A percentile compares a stretch with the other conserved stretches of the same genome.
Evolutionary conservation across 2,329 filamentous ascomycete genomes (phyloP).

Genomic region (Xylariaceae sp.): DNA sequence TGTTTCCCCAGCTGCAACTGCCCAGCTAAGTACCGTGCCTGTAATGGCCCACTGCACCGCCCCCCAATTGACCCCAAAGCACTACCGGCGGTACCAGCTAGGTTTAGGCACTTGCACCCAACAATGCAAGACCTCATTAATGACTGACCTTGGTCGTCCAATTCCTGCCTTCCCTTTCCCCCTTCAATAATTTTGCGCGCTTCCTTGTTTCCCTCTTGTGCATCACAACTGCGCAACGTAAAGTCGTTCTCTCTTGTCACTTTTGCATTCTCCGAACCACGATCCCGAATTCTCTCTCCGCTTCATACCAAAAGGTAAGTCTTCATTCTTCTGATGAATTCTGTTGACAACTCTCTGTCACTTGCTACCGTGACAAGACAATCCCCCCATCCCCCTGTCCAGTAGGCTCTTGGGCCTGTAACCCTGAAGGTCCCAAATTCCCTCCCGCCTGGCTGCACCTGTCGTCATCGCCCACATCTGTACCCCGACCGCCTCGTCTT

Average conservation of each 20-base stretch:
- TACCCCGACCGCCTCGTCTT: conserved; percentile 24
- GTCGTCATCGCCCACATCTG: conserved; percentile 30
- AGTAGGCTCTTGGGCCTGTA: conserved; percentile 25
- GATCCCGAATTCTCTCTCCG: background rate
- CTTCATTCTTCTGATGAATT: background rate
- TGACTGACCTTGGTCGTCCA: conserved; percentile 11
- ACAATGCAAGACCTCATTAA: conserved; percentile 20
- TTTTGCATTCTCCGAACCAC: conserved; percentile 12
- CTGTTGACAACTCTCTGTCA: background rate
- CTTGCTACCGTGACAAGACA: conserved; percentile 2
- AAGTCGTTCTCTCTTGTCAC: conserved; percentile 20
- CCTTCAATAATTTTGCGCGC: conserved; percentile 19
- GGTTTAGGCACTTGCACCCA: conserved; percentile 17
- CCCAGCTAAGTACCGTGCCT: no score
- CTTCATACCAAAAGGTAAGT: conserved; percentile 10
- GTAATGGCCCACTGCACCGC: conserved; percentile 3
- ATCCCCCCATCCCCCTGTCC: conserved; percentile 16
- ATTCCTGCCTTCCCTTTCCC: conserved; percentile 15
- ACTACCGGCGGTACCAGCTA: conserved; percentile 4
- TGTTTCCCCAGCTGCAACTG: conserved; percentile 2
- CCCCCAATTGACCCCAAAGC: conserved; percentile 3
- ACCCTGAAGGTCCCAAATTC: conserved; percentile 25
- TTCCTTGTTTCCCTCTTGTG: conserved; percentile 21
- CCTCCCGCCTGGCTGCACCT: conserved; percentile 24
- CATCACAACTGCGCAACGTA: conserved; percentile 20